Evolutionary conservation across 495 filamentous ascomycete species (phyloP), one percentile per base, ranked within the genome.

Genomic region (Parathielavia appendiculata): DNA sequence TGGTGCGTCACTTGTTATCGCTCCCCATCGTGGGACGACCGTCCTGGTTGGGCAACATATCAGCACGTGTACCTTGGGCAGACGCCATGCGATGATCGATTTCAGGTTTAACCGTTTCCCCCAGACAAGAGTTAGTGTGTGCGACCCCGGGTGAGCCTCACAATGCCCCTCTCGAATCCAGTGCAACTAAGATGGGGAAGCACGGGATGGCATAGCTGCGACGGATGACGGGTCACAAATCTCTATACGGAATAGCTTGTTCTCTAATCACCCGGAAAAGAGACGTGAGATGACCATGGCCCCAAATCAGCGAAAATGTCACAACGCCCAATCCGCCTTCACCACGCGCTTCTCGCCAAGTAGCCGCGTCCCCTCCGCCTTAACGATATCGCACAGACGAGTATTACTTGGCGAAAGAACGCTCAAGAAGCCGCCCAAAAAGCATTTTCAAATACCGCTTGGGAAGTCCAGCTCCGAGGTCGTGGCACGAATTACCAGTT

Each of bases 81-180:
- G 53, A 23, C 41, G 32, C 53, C 53, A 56, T 56, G 41, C 53
- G 23, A 20, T n/a, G 10, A 39, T 40, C 36, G 55, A 43, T 57
- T 26, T 50, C 45, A 38, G 43, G 46, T 50, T 57, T 50, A 50
- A 46, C 22, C 45, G 54, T 16, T 34, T 12, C 13, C 23, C 6
- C 23, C 6, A 12, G 26, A 17, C 44, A 19, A 10, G 10, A 10
- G 19, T 23, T 10, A 16, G 44, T n/a, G 9, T 32, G 44, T 56
- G 44, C n/a, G 19, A 56, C 54, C 17, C 9, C 10, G 19, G 41
- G 45, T 47, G 54, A 56, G 54, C 43, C 43, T 56, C 44, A 39
- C 13, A 30, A 41, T 19, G 23, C 44, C 19, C 19, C 1, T n/a
- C 1, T 56, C 43, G 20, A 23, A 43, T 1, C 10, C 26, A 35